Conservation (phyloP, 108 stramenopile genomes). For the Skeletonema potamos region DNA sequence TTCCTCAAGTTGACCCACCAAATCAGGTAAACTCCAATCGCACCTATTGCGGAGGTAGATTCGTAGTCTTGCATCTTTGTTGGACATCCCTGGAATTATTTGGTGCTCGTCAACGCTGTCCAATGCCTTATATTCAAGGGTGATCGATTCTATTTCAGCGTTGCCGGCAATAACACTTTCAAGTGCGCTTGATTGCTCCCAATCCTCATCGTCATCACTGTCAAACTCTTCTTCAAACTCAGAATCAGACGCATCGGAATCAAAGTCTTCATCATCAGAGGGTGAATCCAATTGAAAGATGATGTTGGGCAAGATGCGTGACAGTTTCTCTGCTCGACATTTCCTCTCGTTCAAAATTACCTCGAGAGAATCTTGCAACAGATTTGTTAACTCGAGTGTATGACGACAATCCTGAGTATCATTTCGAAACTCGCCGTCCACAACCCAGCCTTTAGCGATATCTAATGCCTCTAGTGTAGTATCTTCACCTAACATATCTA, state of each 20-base stretch:
- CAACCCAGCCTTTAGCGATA: conserved; percentile 27
- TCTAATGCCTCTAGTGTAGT: conserved; percentile 26
- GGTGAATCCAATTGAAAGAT: neutral
- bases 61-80: conserved; percentile 16
- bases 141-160: neutral
- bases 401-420: conserved; percentile 9
- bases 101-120: conserved; percentile 10
- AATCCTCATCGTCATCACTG: conserved; percentile 15
- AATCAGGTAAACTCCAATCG: conserved; percentile 40
- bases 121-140: neutral
- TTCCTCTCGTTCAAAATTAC: conserved; percentile 22
- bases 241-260: conserved; percentile 18
- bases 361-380: conserved; percentile 22
- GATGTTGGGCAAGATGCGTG: neutral
- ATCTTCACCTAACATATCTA: conserved; percentile 28
- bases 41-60: conserved; percentile 33
- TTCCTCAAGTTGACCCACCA: conserved; percentile 30
- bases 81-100: conserved; percentile 28
- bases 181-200: neutral
- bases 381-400: conserved; percentile 21
- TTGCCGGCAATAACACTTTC: neutral
- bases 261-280: conserved; percentile 14
- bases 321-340: conserved; percentile 8
- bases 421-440: conserved; percentile 6
- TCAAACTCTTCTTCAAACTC: conserved; percentile 27